phyloP scores from a whole-genome alignment of 805 yeast species.

The Candida oleophila region DNA sequence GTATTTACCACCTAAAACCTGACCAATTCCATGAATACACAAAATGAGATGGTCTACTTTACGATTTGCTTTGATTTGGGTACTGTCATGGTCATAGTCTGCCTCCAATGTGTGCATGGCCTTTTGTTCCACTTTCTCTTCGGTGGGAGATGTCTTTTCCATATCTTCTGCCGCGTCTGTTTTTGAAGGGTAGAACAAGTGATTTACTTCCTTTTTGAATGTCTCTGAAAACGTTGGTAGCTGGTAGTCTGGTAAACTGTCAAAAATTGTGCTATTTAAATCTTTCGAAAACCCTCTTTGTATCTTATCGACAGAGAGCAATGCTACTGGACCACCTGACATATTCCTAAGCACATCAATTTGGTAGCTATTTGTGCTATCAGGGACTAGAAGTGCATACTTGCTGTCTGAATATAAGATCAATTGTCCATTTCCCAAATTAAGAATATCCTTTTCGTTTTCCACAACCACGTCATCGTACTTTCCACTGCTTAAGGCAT shows the following conservation, averaged over 20 bases:
- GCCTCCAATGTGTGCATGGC: constrained; percentile 36
- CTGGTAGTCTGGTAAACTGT: constrained; percentile 29
- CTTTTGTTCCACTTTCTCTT: constrained; percentile 33
- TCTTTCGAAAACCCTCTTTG: constrained; percentile 49
- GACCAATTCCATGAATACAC: constrained; percentile 97
- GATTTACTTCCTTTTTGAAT: constrained; percentile 23
- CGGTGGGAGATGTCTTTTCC: constrained; percentile 10
- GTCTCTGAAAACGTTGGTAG: constrained; percentile 33
- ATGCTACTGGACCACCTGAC: constrained; percentile 32
- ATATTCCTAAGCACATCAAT: constrained; percentile 34
- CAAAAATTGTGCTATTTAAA: constrained; percentile 29
- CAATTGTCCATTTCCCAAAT: constrained; percentile 31
- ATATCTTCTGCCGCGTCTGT: neutral
- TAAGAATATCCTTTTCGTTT: constrained; percentile 21
- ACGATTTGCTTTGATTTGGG: constrained; percentile 21
- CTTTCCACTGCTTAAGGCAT: neutral
- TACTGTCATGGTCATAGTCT: constrained; percentile 44
- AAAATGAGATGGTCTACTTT: constrained; percentile 65
- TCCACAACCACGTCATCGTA: constrained; percentile 2
- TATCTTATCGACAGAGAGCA: constrained; percentile 48
- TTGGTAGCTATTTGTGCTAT: constrained; percentile 41
- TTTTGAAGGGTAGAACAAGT: neutral
- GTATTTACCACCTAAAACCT: constrained; percentile 71
- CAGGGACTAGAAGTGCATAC: constrained; percentile 49
- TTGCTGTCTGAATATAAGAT: constrained; percentile 41